phyloP scores from a whole-genome alignment of 2,329 filamentous ascomycete species.

The Helicocarpus griseus region DNA sequence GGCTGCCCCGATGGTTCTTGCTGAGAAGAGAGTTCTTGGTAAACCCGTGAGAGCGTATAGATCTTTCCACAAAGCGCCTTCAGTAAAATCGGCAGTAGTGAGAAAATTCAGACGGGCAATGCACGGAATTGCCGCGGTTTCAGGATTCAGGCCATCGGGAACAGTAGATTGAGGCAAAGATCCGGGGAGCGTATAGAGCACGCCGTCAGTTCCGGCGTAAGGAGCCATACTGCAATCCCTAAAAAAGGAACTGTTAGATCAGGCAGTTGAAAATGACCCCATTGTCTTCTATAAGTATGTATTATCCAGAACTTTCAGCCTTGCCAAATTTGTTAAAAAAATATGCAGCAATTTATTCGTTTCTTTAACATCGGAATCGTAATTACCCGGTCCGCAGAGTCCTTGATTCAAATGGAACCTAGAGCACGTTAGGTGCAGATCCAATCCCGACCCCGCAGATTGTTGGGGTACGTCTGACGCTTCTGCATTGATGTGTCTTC shows the following conservation, averaged over 20 bases:
- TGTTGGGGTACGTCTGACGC: too few relatives aligned
- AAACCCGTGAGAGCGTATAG: conserved; percentile 19
- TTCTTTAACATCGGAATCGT: too few relatives aligned
- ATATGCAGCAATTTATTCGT: not conserved
- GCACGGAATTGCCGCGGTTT: conserved; percentile 4
- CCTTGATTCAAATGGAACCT: too few relatives aligned
- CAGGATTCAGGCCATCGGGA: conserved; percentile 11
- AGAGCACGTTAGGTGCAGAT: too few relatives aligned
- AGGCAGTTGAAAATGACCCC: not conserved
- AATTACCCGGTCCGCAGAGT: too few relatives aligned
- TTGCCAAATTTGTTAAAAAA: not conserved
- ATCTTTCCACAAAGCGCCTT: conserved; percentile 19
- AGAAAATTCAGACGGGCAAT: conserved; percentile 6
- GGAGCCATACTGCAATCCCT: not conserved
- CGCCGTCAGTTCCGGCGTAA: not conserved
- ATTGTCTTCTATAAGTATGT: not conserved
- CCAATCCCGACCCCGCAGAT: too few relatives aligned
- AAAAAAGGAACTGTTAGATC: not conserved
- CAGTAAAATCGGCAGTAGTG: conserved; percentile 7
- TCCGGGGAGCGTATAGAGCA: conserved; percentile 14
- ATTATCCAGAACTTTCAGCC: not conserved
- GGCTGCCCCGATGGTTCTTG: conserved; percentile 11
- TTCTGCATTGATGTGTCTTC: too few relatives aligned
- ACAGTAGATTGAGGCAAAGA: conserved; percentile 12
- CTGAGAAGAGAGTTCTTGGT: conserved; percentile 16